A percentile compares a stretch with the other conserved stretches of the same genome.
These are phyloP conservation scores for Colletotrichum sp. DNA, from an alignment of 2,329 filamentous ascomycete species.

Conservation along the genomic window DNA sequence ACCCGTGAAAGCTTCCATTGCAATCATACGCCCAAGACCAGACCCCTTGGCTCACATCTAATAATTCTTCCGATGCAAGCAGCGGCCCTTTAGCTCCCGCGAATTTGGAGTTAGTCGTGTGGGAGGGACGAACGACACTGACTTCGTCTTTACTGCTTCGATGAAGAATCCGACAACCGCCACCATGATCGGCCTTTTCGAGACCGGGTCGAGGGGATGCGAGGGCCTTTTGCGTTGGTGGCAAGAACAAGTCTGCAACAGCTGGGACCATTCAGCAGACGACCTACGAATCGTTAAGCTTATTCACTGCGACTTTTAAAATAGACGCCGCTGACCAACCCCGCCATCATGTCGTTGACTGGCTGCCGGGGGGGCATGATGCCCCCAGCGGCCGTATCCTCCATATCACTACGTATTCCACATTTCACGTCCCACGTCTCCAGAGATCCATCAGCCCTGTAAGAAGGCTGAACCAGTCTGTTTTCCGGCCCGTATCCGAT, in stretches of 20 bases:
- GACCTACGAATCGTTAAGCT: background rate
- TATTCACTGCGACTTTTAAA: background rate
- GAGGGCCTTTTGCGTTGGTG: background rate
- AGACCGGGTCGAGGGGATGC: background rate
- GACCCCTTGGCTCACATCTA: background rate
- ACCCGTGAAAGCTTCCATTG: background rate
- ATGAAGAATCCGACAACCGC: background rate
- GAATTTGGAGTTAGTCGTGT: background rate
- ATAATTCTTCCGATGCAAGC: background rate
- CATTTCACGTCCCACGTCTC: background rate
- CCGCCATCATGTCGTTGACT: background rate
- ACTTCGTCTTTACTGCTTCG: background rate
- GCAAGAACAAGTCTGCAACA: background rate
- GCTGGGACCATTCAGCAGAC: background rate
- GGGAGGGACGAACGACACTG: background rate
- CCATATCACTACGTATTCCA: background rate
- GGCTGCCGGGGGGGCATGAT: background rate
- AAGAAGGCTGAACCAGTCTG: background rate
- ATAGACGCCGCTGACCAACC: background rate
- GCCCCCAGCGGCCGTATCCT: background rate
- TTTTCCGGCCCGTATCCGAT: background rate
- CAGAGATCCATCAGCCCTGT: background rate
- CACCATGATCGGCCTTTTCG: background rate
- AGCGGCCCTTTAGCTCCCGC: background rate
- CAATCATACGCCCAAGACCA: background rate